phyloP scores from a whole-genome alignment of 2,329 filamentous ascomycete genomes.

The Colletotrichum limetticola region DNA sequence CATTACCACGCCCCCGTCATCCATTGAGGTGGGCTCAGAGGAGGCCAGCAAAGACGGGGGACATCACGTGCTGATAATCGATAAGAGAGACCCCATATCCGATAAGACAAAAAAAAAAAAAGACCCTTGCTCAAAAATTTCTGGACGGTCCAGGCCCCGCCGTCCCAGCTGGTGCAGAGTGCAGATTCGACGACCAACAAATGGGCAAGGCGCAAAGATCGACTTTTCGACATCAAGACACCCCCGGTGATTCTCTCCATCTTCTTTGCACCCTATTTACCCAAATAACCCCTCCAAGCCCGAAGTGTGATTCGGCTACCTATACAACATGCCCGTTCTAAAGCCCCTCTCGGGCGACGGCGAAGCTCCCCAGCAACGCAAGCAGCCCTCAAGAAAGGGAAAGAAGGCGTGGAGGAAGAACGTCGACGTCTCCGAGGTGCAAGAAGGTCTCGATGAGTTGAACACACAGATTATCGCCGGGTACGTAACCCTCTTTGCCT shows the following conservation, averaged over 20 bases:
- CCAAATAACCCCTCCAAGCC: too few relatives aligned
- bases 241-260: not conserved
- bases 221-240: constrained; percentile 15
- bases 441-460: constrained; percentile 82
- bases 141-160: constrained; percentile 28
- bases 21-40: constrained; percentile 9
- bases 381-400: constrained; percentile 92
- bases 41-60: constrained; percentile 2
- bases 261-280: not conserved
- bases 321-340: constrained; percentile 63
- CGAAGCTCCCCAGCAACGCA: constrained; percentile 80
- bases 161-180: not conserved
- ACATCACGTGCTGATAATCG: constrained; percentile 19
- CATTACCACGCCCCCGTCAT: constrained; percentile 25
- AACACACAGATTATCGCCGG: constrained; percentile 93
- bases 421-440: constrained; percentile 89
- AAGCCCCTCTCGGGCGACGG: constrained; percentile 58
- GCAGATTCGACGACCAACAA: constrained; percentile 11
- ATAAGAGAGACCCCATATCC: not conserved
- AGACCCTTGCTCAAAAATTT: constrained; percentile 29
- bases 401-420: constrained; percentile 99
- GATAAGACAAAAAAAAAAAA: constrained; percentile 11
- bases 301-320: not conserved
- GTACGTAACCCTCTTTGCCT: constrained; percentile 56
- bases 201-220: constrained; percentile 5